Conservation (phyloP, 352 stramenopile species). For the Pythium monospermum region DNA sequence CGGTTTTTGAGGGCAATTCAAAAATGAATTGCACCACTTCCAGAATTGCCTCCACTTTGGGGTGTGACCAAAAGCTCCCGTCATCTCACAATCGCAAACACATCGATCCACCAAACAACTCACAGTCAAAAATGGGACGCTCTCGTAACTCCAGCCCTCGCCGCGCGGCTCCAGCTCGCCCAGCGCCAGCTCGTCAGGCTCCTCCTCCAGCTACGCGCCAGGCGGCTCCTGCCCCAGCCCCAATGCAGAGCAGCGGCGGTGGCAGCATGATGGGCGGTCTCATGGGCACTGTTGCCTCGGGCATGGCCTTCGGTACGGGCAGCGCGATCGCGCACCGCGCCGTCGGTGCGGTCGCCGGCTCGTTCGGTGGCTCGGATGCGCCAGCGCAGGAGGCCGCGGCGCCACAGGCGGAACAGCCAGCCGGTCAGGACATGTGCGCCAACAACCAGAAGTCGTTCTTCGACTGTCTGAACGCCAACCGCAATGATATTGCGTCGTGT, state of each 20-base stretch:
- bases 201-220: slow-evolving; percentile 52
- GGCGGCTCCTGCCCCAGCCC: slow-evolving; percentile 43
- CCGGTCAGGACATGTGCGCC: slow-evolving; percentile 54
- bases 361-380: slow-evolving; percentile 56
- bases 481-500: slow-evolving; percentile 84
- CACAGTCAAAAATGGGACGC: slow-evolving; percentile 65
- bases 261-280: slow-evolving; percentile 93
- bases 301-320: slow-evolving; percentile 98
- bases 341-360: slow-evolving; percentile 70
- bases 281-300: slow-evolving; percentile 94
- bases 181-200: slow-evolving; percentile 25
- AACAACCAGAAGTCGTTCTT: slow-evolving; percentile 79
- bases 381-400: slow-evolving; percentile 26
- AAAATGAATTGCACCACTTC: slow-evolving; percentile 14
- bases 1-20: too few species aligned
- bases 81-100: slow-evolving; percentile 24
- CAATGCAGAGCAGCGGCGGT: slow-evolving; percentile 41
- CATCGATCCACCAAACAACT: slow-evolving; percentile 13
- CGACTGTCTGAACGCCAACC: slow-evolving; percentile 81
- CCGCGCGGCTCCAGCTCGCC: slow-evolving; percentile 26
- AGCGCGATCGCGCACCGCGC: slow-evolving; percentile 94
- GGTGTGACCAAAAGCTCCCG: too few species aligned
- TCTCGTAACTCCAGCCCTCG: slow-evolving; percentile 58
- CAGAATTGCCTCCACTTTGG: slow-evolving; percentile 16
- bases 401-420: slow-evolving; percentile 24